Base-by-base conservation (phyloP, 257 asterid genomes). In the Oldenlandia corymbosa region DNA sequence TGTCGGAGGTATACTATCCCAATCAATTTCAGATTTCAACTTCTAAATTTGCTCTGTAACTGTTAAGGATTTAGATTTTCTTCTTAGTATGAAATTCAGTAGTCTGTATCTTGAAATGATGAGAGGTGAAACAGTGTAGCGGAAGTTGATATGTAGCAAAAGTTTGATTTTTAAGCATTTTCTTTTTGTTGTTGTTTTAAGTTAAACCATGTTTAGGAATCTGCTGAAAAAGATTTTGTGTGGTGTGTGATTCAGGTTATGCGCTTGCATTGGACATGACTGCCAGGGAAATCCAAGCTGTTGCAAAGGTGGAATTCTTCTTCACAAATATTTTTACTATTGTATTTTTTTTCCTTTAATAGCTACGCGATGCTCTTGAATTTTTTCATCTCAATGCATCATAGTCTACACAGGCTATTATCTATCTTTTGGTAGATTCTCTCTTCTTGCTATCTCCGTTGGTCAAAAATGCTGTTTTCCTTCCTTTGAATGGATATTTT, bases 201-300 rank as follows among this genome's bases (percentile, higher is more conserved):
- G 12, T 18, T 23, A 11, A 26, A 13, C 18, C 42, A 28, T n/a
- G 42, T 21, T 54, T 54, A 28, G 60, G 24, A 30, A 5, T 2
- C 36, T 28, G 45, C 17, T 46, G 24, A 20, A 66, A n/a, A n/a
- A n/a, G n/a, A 23, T 11, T 30, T 7, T 31, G 42, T 56, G 70
- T 17, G 23, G n/a, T 34, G 9, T 34, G 6, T 65, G 52, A 68
- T 75, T 72, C 84, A 93, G 97, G 99, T 71, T 90, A 90, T 83
- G 99, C 96, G 58, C 94, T 93, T 84, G 97, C 94, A 58, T 75
- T 93, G 92, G 99, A 90, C 72, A 93, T 93, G 97, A 90, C 99
- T 67, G 97, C 99, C 18, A 84, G 99, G 83, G 95, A 90, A 78
- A 85, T 85, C 69, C 97, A 90, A 72, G 78, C 96, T 50, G 75